Percentiles rank a stretch among this genome's conserved stretches.
These are phyloP conservation scores for Lipomyces japonicus DNA, from an alignment of 805 yeast species.

Conservation along the genomic window DNA sequence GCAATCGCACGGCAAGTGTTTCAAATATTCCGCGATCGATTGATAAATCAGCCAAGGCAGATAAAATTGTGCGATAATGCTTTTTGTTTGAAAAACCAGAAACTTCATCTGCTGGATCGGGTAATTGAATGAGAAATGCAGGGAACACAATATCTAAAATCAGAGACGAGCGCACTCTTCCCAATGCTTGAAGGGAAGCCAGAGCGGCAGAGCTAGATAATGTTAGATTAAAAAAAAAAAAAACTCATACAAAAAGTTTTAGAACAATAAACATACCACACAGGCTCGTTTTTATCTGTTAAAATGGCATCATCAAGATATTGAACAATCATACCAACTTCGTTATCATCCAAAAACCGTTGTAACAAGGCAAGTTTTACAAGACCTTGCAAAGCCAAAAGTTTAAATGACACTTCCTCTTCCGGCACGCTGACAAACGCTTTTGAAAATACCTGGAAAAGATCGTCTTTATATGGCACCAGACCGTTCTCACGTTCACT, in stretches of 20 bases:
- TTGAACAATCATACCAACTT: constrained; percentile 58
- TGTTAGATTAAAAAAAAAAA: background rate
- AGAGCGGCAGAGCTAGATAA: constrained; percentile 33
- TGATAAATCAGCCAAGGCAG: constrained; percentile 37
- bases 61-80: constrained; percentile 34
- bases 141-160: constrained; percentile 54
- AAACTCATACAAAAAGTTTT: background rate
- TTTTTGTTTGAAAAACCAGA: constrained; percentile 27
- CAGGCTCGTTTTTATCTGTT: constrained; percentile 49
- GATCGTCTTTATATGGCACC: constrained; percentile 55
- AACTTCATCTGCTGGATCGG: constrained; percentile 39
- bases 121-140: constrained; percentile 48
- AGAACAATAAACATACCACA: constrained; percentile 44
- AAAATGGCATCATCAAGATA: constrained; percentile 59
- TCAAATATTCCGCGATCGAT: constrained; percentile 40
- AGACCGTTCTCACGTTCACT: constrained; percentile 40
- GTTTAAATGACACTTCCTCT: constrained; percentile 64
- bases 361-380: constrained; percentile 52
- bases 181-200: constrained; percentile 51
- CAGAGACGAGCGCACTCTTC: constrained; percentile 40
- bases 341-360: constrained; percentile 50
- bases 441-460: constrained; percentile 64
- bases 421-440: constrained; percentile 64
- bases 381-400: constrained; percentile 62
- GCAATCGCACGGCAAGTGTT: constrained; percentile 40